Conservation (phyloP, 2,329 filamentous ascomycete genomes). For the Penicillium sp. region DNA sequence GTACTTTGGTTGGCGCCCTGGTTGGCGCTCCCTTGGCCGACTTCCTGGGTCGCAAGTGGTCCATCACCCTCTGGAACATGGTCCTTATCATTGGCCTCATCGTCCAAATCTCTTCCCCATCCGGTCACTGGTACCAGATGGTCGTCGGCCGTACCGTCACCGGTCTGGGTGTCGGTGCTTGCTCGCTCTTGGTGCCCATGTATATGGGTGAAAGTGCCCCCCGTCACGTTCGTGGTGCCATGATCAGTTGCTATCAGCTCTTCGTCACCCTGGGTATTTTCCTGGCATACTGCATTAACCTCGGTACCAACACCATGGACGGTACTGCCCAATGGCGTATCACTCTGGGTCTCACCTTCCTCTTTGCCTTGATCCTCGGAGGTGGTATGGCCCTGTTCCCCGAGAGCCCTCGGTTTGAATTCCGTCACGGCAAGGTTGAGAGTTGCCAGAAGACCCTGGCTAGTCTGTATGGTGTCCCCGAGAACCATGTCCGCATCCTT, state of each 20-base stretch:
- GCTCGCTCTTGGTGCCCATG: slow-evolving; percentile 48
- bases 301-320: slow-evolving; percentile 39
- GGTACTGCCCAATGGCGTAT: slow-evolving; percentile 52
- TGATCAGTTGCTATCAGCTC: slow-evolving; percentile 50
- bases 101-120: slow-evolving; percentile 43
- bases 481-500: slow-evolving; percentile 54
- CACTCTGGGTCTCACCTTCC: slow-evolving; percentile 57
- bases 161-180: slow-evolving; percentile 47
- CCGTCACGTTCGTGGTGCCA: slow-evolving; percentile 47
- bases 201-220: slow-evolving; percentile 49
- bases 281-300: slow-evolving; percentile 48
- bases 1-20: slow-evolving; percentile 45
- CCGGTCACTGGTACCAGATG: slow-evolving; percentile 42
- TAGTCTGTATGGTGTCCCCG: slow-evolving; percentile 55
- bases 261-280: slow-evolving; percentile 51
- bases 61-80: slow-evolving; percentile 42
- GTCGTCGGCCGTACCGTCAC: slow-evolving; percentile 46
- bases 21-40: slow-evolving; percentile 43
- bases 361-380: slow-evolving; percentile 57
- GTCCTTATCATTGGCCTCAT: slow-evolving; percentile 44
- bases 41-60: slow-evolving; percentile 43
- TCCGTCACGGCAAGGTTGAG: slow-evolving; percentile 55
- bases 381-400: slow-evolving; percentile 57
- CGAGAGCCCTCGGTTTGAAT: slow-evolving; percentile 60
- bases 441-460: slow-evolving; percentile 54